phyloP scores from a whole-genome alignment of 345 rosid species.

The Boechera stricta region DNA sequence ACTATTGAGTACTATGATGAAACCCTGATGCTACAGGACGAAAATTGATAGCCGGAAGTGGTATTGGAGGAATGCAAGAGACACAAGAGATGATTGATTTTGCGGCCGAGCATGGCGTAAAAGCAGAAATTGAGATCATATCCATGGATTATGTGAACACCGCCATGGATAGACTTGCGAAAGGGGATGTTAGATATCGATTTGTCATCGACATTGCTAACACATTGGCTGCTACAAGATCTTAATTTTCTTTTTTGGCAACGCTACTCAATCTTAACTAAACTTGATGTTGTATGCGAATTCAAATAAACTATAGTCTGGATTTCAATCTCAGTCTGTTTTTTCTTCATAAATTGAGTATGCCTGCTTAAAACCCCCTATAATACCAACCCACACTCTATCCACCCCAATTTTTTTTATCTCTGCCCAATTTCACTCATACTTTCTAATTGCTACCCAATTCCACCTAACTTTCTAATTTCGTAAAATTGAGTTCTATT shows the following conservation, averaged over 20 bases:
- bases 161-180: slow-evolving; percentile 58
- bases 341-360: neutral
- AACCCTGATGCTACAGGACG: slow-evolving; percentile 47
- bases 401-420: too few relatives aligned
- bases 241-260: neutral
- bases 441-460: too few relatives aligned
- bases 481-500: too few relatives aligned
- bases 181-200: slow-evolving; percentile 62
- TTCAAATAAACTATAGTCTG: neutral
- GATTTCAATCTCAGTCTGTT: neutral
- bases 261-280: too few relatives aligned
- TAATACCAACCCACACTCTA: too few relatives aligned
- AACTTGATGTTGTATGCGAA: neutral
- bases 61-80: slow-evolving; percentile 63
- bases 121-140: slow-evolving; percentile 58
- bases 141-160: slow-evolving; percentile 56
- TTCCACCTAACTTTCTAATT: too few relatives aligned
- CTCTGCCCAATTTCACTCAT: too few relatives aligned
- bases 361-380: neutral
- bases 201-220: slow-evolving; percentile 61
- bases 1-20: neutral
- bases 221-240: slow-evolving; percentile 38
- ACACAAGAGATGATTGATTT: slow-evolving; percentile 65
- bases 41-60: slow-evolving; percentile 56
- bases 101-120: slow-evolving; percentile 54